Evolutionary conservation across 176 grass and related monocot genomes (phyloP).

Genomic region (Tillandsia leiboldiana): DNA sequence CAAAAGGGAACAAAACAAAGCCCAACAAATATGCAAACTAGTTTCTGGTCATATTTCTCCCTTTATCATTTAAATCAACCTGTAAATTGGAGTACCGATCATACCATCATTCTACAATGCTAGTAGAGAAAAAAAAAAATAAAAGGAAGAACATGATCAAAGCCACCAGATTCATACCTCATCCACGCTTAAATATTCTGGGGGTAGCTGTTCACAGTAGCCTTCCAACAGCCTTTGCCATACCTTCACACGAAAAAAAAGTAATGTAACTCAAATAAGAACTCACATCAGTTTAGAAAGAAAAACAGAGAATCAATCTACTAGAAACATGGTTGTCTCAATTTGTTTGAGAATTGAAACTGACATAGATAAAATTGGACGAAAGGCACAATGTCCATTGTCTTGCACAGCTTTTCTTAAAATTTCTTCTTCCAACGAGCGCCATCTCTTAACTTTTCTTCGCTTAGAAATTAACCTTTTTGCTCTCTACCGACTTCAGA

Average conservation of each 20-base stretch:
- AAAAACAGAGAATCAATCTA: no score
- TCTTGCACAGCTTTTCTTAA: constrained; percentile 55
- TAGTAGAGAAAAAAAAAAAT: neutral
- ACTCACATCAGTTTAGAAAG: constrained; percentile 13
- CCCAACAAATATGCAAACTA: neutral
- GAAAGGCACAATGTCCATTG: constrained; percentile 30
- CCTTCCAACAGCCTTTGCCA: constrained; percentile 56
- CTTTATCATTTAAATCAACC: constrained; percentile 84
- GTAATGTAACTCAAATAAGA: neutral
- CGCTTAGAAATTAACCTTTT: constrained; percentile 29
- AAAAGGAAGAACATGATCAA: neutral
- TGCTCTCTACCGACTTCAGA: constrained; percentile 29
- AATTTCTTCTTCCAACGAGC: constrained; percentile 34
- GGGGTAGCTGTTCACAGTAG: constrained; percentile 33
- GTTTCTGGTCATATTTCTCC: constrained; percentile 68
- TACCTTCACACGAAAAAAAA: constrained; percentile 28
- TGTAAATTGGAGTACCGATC: constrained; percentile 8
- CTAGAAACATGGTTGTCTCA: neutral
- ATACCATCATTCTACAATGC: no score
- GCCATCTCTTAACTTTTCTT: constrained; percentile 18
- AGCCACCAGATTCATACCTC: constrained; percentile 24
- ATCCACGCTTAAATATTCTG: constrained; percentile 53
- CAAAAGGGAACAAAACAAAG: no score
- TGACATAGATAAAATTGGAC: neutral
- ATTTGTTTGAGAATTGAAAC: neutral